phyloP scores from a whole-genome alignment of 176 grass and related monocot species.

The Pontederia paniculata region DNA sequence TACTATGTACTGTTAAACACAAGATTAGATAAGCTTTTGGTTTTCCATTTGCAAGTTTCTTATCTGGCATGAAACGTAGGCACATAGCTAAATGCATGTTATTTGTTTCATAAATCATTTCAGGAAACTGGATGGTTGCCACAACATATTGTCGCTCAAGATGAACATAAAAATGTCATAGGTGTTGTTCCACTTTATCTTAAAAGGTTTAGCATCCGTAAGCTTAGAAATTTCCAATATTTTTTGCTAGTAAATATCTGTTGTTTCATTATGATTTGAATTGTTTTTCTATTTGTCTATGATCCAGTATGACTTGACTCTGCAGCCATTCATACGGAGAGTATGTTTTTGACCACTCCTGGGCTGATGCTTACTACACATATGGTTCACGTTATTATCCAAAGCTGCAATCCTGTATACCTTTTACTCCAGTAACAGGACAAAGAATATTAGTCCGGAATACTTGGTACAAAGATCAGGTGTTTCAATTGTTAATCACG shows the following conservation, averaged over 20 bases:
- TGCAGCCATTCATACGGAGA: conserved; percentile 94
- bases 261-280: conserved; percentile 6
- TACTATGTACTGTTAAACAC: no score
- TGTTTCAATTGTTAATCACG: conserved; percentile 68
- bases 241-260: conserved; percentile 13
- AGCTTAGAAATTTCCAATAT: conserved; percentile 4
- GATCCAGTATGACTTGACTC: conserved; percentile 32
- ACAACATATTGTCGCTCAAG: conserved; percentile 82
- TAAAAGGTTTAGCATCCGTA: conserved; percentile 67
- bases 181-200: conserved; percentile 99
- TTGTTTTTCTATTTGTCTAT: background rate
- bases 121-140: conserved; percentile 98
- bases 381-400: conserved; percentile 85
- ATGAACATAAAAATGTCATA: conserved; percentile 50
- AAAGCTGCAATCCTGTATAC: conserved; percentile 85
- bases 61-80: conserved; percentile 2
- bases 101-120: conserved; percentile 37
- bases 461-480: conserved; percentile 53
- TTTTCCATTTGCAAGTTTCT: background rate
- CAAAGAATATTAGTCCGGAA: conserved; percentile 85
- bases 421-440: conserved; percentile 93
- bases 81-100: conserved; percentile 2
- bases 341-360: conserved; percentile 90
- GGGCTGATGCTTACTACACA: conserved; percentile 91
- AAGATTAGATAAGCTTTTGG: background rate